Base-by-base conservation (phyloP, 306 rosid species). In the Fragaria nilgerrensis region DNA sequence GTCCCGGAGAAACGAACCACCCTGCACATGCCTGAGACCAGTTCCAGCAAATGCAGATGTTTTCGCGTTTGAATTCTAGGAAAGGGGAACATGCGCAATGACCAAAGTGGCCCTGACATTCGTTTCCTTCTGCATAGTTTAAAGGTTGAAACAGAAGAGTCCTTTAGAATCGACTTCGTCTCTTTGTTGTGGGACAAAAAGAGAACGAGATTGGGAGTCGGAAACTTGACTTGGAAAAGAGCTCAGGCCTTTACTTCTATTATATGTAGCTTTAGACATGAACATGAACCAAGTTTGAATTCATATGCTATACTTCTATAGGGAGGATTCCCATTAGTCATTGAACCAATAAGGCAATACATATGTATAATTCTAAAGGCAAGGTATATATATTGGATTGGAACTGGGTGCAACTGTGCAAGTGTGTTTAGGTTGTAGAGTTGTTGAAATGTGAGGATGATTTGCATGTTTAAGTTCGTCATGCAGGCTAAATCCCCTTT, bases 21-120 rank as follows among this genome's bases (percentile, higher is more conserved):
- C 48, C 37, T 9, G 71, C 78, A 55, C 75, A 63, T 63, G 83
- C 70, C 74, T 32, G 68, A 73, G 52, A 37, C 70, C 6, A 36
- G 5, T 48, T 58, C 22, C 19, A 61, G 62, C 75, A 3, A 78
- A 75, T 53, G 77, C 74, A 77, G 80, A 78, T 83, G 80, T 75
- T 75, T 70, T 75, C 75, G 80, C 68, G 45, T 76, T 72, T 50
- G 22, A 72, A 58, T 72, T 79, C 45, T 58, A 25, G 55, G 73
- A 50, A 70, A 78, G 55, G 19, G 1, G 23, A 44, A 32, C 32
- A n/a, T 41, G 0, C 0, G 2, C 15, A 68, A 47, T 76, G 75
- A 76, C 82, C 61, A 61, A 23, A 72, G 45, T 80, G 16, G 2
- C 76, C 78, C 34, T 25, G 27, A 72, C 75, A 48, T 74, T 74